Base-by-base conservation (phyloP, 257 asterid species). In the Coffea eugenioides region DNA sequence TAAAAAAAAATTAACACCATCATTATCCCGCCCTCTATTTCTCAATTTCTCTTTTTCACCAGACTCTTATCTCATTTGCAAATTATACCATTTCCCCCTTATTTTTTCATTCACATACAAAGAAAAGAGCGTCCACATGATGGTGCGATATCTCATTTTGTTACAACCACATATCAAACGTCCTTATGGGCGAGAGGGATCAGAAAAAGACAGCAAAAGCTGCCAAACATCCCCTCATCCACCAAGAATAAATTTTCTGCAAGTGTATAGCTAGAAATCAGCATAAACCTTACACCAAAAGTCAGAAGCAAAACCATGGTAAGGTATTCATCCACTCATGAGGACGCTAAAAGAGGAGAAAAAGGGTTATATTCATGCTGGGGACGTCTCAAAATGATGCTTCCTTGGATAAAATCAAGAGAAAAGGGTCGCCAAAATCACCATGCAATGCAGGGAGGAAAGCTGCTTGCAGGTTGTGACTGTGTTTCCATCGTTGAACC, bases 311-410 rank as follows among this genome's bases (percentile, higher is more conserved):
- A 61, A 72, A n/a, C 31, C 5, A 80, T 80, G 83, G 61, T 54
- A 51, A 74, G 2, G 15, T 3, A 69, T 39, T 25, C 54, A 48
- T 56, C 68, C 14, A 39, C 68, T 31, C 69, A 36, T 9, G 34
- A 45, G 23, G 49, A n/a, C 18, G 52, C 2, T 27, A 51, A 51
- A 34, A 66, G 20, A 25, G 74, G 67, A 65, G 78, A 12, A 76
- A 76, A 52, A 62, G 15, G 68, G 43, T 1, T 27, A 8, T 73
- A 56, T 51, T 83, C 86, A 11, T 83, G 86, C 52, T 83, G 81
- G 83, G 86, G 86, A 75, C 61, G 74, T 43, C 70, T 80, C 46
- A 80, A 80, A 62, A n/a, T 69, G 78, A 62, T 76, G 81, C 46
- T 71, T 66, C 83, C 82, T 18, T 80, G 84, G 84, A 61, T 27